Base-by-base conservation (phyloP, 192 early-diverging fungal species). In the Coemansia sp. region DNA sequence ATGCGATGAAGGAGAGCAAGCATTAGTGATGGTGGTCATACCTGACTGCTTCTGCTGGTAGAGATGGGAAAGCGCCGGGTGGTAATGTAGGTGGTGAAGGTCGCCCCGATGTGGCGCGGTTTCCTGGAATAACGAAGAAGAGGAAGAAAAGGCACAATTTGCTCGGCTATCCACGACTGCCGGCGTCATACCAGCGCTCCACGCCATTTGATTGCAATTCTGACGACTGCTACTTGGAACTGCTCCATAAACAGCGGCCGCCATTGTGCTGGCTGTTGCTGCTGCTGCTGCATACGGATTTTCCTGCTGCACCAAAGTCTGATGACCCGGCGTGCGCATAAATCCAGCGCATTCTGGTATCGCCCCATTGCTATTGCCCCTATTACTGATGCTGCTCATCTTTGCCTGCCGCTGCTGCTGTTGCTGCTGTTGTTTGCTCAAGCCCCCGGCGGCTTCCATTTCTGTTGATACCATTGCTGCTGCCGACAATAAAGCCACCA, bases 281-380 rank as follows among this genome's bases (percentile, higher is more conserved):
- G 21, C 51, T 21, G 19, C 26, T 8, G 51, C 51, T 54, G 51
- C 51, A 54, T 9, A 26, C 15, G 51, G 51, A 54, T 54, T 54
- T 54, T 4, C 51, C 51, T 54, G 51, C 21, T 54, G 51, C 51
- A 54, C 51, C 51, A 54, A 26, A 54, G 51, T 54, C 51, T 54
- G 51, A 54, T 54, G 51, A 54, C 51, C 51, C 18, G 26, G 19
- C 2, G 51, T 22, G 51, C 26, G 51, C 51, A 54, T 54, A 54
- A 54, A 54, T 21, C 51, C 32, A 4, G 32, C 32, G 32, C 32
- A 32, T 32, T 4, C 51, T 54, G 51, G 51, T 19, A 26, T 22
- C 15, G 13, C 13, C 13, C 2, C 43, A 7, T 7, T 45, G 13
- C 43, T 45, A 45, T 45, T 45, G 43, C 43, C 43, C 13, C 10